Base-by-base conservation (phyloP, 2,329 filamentous ascomycete species). In the Penicillium sp. region DNA sequence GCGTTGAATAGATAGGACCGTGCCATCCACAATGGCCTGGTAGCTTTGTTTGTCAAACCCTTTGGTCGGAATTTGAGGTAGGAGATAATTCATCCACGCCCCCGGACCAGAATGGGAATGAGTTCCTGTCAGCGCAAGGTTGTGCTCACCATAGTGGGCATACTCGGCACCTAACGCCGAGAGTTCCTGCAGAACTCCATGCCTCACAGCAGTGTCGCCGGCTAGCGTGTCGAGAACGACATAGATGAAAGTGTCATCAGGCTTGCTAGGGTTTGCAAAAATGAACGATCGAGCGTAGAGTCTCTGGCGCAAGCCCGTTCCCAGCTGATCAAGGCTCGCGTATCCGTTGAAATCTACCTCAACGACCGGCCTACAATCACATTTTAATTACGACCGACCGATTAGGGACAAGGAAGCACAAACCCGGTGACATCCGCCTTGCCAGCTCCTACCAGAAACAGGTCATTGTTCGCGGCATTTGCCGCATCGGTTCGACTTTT, bases 331-430 rank as follows among this genome's bases (percentile, higher is more conserved):
- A n/a, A 86, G 78, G 70, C 92, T 88, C 29, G 93, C 93, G 76
- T 96, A 96, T 56, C 92, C 92, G 80, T 93, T 94, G 68, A 96
- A 82, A 64, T 90, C 91, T 66, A 96, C 83, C 71, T 96, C 90
- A 21, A 95, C 91, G 12, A 95, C 90, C 0, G 91, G 90, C 2
- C 89, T 84, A 56, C 3, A 12, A 29, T 15, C 33, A 42, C 18
- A 16, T 7, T 24, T 42, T 47, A 41, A 50, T 41, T 8, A 10
- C 23, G 41, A 28, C 41, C 24, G 24, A 26, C 24, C 10, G 41
- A 21, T 39, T 16, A 26, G 23, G n/a, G 21, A 15, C 23, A 53
- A 31, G 6, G 36, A 16, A 45, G n/a, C 28, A 26, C 60, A 24
- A 77, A 85, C 81, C 86, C 86, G 45, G 86, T 89, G 60, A 89